phyloP scores from a whole-genome alignment of 2,329 filamentous ascomycete genomes.

The Nakataea oryzae region DNA sequence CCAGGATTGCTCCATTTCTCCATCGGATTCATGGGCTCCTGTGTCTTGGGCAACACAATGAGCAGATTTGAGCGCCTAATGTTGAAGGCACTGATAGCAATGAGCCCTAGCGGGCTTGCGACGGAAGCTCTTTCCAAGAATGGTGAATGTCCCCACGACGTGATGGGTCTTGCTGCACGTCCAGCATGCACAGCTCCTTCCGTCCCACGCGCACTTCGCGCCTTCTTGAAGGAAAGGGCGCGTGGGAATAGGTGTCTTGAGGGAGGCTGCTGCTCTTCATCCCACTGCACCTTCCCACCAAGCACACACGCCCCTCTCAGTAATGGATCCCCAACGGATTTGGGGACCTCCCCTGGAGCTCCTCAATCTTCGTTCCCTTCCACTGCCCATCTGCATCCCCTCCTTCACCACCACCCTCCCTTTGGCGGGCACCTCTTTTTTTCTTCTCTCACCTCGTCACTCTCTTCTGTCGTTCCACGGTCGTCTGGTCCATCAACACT shows the following conservation, averaged over 20 bases:
- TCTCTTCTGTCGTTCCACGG: not conserved
- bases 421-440: slow-evolving; percentile 5
- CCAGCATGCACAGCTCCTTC: not conserved
- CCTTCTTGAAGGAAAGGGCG: not conserved
- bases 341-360: not conserved
- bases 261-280: not conserved
- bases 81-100: not conserved
- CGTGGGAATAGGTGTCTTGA: not conserved
- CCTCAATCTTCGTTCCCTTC: not conserved
- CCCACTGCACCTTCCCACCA: not conserved
- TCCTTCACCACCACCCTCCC: not conserved
- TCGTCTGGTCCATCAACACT: not conserved
- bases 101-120: not conserved
- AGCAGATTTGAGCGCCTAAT: not conserved
- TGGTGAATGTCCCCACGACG: not conserved
- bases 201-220: not conserved
- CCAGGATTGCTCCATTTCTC: not conserved
- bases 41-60: not conserved
- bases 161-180: not conserved
- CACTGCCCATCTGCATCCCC: slow-evolving; percentile 1
- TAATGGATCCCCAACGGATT: not conserved
- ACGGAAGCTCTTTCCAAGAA: not conserved
- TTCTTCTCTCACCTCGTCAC: slow-evolving; percentile 8
- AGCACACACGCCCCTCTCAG: not conserved
- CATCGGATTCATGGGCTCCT: not conserved